Conservation (phyloP, 2,329 filamentous ascomycete species). For the Venturia oleaginea region DNA sequence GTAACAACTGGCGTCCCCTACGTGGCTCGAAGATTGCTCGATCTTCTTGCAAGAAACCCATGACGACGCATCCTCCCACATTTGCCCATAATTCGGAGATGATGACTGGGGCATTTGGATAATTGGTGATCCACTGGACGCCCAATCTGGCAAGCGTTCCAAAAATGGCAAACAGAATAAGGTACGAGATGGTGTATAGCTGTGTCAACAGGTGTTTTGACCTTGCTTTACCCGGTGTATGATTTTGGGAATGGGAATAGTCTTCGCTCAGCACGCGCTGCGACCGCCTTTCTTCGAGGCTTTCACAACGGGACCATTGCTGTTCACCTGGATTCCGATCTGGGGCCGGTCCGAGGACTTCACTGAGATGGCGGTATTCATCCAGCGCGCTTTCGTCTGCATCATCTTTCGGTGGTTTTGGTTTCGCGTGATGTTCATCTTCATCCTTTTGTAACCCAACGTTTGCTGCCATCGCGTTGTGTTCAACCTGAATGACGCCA, state of each 20-base stretch:
- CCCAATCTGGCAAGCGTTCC: conserved; percentile 79
- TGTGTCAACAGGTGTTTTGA: neutral
- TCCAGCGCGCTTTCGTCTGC: neutral
- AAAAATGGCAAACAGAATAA: conserved; percentile 75
- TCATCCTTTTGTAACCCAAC: neutral
- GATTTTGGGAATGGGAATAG: neutral
- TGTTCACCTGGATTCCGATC: neutral
- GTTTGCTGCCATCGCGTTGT: neutral
- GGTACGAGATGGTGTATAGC: conserved; percentile 42
- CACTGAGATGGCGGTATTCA: conserved; percentile 11
- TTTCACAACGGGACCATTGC: neutral
- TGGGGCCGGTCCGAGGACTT: neutral
- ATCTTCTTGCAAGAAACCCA: conserved; percentile 82
- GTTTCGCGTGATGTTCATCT: neutral
- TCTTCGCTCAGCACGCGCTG: neutral
- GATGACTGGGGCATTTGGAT: conserved; percentile 64
- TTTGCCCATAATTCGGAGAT: conserved; percentile 83
- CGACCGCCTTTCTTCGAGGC: conserved; percentile 2
- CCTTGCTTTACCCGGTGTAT: neutral
- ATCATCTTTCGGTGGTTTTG: neutral
- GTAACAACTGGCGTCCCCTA: neutral
- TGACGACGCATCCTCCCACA: conserved; percentile 66
- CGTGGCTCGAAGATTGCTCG: conserved; percentile 52
- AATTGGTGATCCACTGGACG: conserved; percentile 68
- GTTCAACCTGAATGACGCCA: too few relatives aligned